phyloP scores from a whole-genome alignment of 192 early-diverging fungal genomes.

The Anaeromyces robustus region DNA sequence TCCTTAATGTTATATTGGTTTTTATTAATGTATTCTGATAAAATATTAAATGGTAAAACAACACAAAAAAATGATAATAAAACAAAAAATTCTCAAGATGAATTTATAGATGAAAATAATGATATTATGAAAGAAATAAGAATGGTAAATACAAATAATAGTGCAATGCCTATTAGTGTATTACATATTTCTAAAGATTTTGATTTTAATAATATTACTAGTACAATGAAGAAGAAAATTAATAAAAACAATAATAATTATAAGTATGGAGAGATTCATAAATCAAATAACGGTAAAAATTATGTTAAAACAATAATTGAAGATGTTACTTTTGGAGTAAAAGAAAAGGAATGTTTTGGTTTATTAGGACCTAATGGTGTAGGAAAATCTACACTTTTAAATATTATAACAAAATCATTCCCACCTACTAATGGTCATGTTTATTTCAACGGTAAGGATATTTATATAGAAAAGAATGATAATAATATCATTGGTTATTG shows the following conservation, averaged over 20 bases:
- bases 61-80: too few relatives aligned
- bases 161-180: not conserved
- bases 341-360: not conserved
- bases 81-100: too few relatives aligned
- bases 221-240: not conserved
- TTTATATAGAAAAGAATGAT: not conserved
- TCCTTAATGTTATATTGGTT: too few relatives aligned
- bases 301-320: not conserved
- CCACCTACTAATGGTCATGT: not conserved
- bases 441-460: not conserved
- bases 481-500: not conserved
- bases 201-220: not conserved
- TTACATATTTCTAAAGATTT: not conserved
- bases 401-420: not conserved
- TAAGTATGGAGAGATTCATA: not conserved
- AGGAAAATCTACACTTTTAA: not conserved
- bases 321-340: not conserved
- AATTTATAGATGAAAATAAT: not conserved
- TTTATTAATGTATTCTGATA: too few relatives aligned
- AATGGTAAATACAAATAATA: not conserved
- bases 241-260: not conserved
- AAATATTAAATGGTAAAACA: too few relatives aligned
- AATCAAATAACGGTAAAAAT: not conserved
- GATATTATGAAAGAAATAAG: not conserved
- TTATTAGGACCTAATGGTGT: not conserved